Evolutionary conservation across 208 protist genomes (phyloP).

Genomic region (Vickermania ingenoplastis): DNA sequence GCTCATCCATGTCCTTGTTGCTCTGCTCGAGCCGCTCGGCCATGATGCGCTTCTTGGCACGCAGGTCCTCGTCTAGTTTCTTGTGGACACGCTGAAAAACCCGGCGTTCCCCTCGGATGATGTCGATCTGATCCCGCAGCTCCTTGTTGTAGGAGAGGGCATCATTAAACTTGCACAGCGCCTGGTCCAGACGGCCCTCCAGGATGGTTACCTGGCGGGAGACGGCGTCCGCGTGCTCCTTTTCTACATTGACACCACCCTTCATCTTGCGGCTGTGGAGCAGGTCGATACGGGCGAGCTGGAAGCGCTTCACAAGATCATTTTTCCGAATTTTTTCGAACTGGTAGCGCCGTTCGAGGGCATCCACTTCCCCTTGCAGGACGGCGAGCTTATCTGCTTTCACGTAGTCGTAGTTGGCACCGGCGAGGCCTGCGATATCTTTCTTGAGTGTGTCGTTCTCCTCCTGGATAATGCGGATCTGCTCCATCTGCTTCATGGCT

Average conservation of each 20-base stretch:
- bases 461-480: slow-evolving; percentile 48
- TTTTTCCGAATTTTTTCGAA: slow-evolving; percentile 90
- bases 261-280: slow-evolving; percentile 77
- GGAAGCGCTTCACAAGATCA: slow-evolving; percentile 77
- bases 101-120: slow-evolving; percentile 91
- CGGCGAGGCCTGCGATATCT: slow-evolving; percentile 62
- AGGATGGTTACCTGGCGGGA: slow-evolving; percentile 92
- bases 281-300: slow-evolving; percentile 78
- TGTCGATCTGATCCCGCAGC: slow-evolving; percentile 93
- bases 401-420: slow-evolving; percentile 72
- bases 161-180: slow-evolving; percentile 95
- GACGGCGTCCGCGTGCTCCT: slow-evolving; percentile 82
- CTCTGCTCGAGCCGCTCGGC: slow-evolving; percentile 91
- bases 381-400: slow-evolving; percentile 83
- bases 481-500: slow-evolving; percentile 61
- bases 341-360: slow-evolving; percentile 81
- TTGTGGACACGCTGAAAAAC: slow-evolving; percentile 97
- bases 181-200: slow-evolving; percentile 93
- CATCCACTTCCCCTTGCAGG: slow-evolving; percentile 79
- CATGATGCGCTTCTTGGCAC: slow-evolving; percentile 90
- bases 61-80: slow-evolving; percentile 91
- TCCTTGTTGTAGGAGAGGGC: slow-evolving; percentile 92
- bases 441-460: slow-evolving; percentile 88
- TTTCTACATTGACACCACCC: slow-evolving; percentile 86
- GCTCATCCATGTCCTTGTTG: slow-evolving; percentile 93